These are phyloP conservation scores for Sporisorium graminicola DNA, from an alignment of 1,284 basidiomycete species.

Conservation along the genomic window DNA sequence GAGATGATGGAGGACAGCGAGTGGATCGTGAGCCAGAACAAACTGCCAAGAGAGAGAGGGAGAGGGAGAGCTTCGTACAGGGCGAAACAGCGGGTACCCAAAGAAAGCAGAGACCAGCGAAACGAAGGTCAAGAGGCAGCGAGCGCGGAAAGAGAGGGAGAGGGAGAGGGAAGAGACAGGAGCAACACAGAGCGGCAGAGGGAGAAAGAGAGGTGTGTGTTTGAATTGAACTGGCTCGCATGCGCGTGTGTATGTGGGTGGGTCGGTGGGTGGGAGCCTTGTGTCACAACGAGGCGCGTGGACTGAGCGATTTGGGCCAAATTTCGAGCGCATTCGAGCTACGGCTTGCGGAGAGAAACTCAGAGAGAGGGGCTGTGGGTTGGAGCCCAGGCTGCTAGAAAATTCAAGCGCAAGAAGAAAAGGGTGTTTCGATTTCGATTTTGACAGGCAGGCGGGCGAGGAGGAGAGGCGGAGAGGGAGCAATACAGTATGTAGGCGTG, in stretches of 20 bases:
- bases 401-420: not conserved
- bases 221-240: not conserved
- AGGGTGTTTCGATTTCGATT: not conserved
- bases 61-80: not conserved
- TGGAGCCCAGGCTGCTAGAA: not conserved
- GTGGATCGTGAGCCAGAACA: constrained; percentile 8
- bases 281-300: too few relatives aligned
- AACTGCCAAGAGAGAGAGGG: not conserved
- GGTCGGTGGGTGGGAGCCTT: too few relatives aligned
- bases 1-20: not conserved
- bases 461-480: too few relatives aligned
- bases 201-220: not conserved
- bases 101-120: too few relatives aligned
- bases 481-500: too few relatives aligned
- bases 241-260: not conserved
- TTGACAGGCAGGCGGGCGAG: not conserved
- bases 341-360: not conserved
- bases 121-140: not conserved
- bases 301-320: not conserved
- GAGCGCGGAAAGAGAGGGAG: not conserved
- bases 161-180: too few relatives aligned
- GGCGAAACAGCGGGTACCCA: not conserved
- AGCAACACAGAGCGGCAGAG: not conserved
- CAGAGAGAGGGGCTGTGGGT: constrained; percentile 2
- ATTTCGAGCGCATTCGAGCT: not conserved